These are phyloP conservation scores for Gigaspora rosea DNA, from an alignment of 192 early-diverging fungal species.

Conservation along the genomic window DNA sequence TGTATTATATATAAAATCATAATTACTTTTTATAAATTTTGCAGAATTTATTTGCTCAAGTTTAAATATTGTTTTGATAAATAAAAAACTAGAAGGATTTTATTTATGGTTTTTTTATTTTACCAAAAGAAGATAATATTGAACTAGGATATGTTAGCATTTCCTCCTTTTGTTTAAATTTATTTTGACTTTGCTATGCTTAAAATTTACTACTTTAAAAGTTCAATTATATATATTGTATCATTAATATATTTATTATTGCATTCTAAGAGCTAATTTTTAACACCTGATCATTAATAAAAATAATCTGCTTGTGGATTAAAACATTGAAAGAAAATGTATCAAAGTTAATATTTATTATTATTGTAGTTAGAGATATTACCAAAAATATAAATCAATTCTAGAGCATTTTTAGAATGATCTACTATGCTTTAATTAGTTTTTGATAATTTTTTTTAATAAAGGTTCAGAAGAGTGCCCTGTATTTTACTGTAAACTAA, in stretches of 20 bases:
- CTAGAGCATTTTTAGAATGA: no score
- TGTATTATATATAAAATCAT: no score
- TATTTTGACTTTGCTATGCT: not conserved
- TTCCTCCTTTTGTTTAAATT: not conserved
- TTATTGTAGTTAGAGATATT: no score
- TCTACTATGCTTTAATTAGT: no score
- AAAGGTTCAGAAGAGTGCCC: no score
- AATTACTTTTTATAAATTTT: no score
- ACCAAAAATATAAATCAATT: no score
- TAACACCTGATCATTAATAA: not conserved
- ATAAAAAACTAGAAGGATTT: not conserved
- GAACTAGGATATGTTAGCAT: slow-evolving; percentile 10
- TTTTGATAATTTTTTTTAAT: no score
- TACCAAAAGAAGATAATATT: slow-evolving; percentile 1
- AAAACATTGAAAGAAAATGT: slow-evolving; percentile 9
- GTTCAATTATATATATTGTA: not conserved
- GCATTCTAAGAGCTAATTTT: not conserved
- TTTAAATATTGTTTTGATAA: not conserved
- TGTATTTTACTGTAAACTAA: no score
- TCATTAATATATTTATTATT: slow-evolving; percentile 9
- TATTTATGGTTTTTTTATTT: not conserved
- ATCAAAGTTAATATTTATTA: not conserved
- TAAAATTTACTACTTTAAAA: slow-evolving; percentile 2
- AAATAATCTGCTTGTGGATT: not conserved
- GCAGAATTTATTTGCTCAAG: not conserved